Evolutionary conservation across 2,329 filamentous ascomycete genomes (phyloP), one percentile per base, ranked within the genome.

Genomic region (Calonectria leucothoes): DNA sequence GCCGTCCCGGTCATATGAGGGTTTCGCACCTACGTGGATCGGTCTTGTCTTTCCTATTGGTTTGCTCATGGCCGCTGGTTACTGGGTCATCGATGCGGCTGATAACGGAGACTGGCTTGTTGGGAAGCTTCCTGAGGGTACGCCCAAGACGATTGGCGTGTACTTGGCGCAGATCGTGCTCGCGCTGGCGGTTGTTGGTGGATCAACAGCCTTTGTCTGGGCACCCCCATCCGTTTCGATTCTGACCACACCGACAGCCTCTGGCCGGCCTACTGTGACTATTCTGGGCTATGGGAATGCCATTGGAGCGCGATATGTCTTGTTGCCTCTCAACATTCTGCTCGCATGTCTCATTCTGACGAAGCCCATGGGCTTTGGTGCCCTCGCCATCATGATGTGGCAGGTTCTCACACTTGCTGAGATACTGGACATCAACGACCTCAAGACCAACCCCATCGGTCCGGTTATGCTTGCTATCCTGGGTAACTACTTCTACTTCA

Each of bases 401-500:
- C 96, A 98, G 85, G 92, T 98, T 52, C 91, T 99, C 74, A 95
- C 95, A 14, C 90, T 94, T n/a, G 82, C 90, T 73, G 91, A 94
- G 82, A 87, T 93, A 75, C 82, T 93, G 59, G 91, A 94, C 81
- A 86, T 91, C 77, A 90, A 91, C 81, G 83, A 85, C 73, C 83
- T 93, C 48, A 91, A 93, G 20, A 87, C 90, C 63, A 92, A 92
- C 55, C 89, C 95, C 8, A 94, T 98, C 79, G 96, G 95, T 0
- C 96, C 97, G 25, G 87, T 97, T 48, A 89, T 97, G 75, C 90
- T 98, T 31, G 96, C 93, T 14, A 86, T 98, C n/a, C 91, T 99
- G 0, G 97, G 96, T 73, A 95, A 94, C 80, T 98, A 96, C 85
- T 93, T 98, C 87, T 99, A 93, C 88, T 99, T 99, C 91, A 98